Conservation (phyloP, 2,329 filamentous ascomycete genomes). For the Akanthomyces dipterigenus region DNA sequence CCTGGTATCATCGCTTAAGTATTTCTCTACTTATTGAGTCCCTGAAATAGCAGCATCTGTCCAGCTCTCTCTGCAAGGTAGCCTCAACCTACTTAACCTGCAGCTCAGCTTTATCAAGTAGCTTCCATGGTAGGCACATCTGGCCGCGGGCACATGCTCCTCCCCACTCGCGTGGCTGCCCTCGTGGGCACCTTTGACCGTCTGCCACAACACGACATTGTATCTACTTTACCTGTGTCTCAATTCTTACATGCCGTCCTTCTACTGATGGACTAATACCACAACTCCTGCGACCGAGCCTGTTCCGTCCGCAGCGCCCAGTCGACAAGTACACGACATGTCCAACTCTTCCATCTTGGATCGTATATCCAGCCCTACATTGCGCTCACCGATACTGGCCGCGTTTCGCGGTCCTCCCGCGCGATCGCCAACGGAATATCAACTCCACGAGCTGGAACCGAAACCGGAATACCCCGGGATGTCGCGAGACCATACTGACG, state of each 20-base stretch:
- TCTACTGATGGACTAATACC: not conserved
- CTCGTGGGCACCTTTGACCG: slow-evolving; percentile 9
- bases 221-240: not conserved
- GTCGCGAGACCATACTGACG: slow-evolving; percentile 2
- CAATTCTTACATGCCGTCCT: not conserved
- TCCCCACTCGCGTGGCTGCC: not conserved
- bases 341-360: slow-evolving; percentile 10
- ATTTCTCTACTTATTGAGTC: no score
- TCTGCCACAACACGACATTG: not conserved
- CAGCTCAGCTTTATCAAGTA: not conserved
- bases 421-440: slow-evolving; percentile 27
- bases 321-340: slow-evolving; percentile 3
- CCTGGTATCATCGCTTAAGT: no score
- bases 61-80: no score
- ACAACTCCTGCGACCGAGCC: not conserved
- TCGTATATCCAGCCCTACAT: slow-evolving; percentile 14
- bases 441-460: slow-evolving; percentile 34
- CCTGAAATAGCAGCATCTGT: no score
- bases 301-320: not conserved
- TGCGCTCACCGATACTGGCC: slow-evolving; percentile 21
- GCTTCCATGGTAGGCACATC: not conserved
- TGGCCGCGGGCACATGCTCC: slow-evolving; percentile 9
- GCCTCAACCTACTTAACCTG: not conserved
- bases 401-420: slow-evolving; percentile 18
- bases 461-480: slow-evolving; percentile 20